Evolutionary conservation across 2,329 filamentous ascomycete species (phyloP), one percentile per base, ranked within the genome.

Genomic region (Paraphaeosphaeria minitans): DNA sequence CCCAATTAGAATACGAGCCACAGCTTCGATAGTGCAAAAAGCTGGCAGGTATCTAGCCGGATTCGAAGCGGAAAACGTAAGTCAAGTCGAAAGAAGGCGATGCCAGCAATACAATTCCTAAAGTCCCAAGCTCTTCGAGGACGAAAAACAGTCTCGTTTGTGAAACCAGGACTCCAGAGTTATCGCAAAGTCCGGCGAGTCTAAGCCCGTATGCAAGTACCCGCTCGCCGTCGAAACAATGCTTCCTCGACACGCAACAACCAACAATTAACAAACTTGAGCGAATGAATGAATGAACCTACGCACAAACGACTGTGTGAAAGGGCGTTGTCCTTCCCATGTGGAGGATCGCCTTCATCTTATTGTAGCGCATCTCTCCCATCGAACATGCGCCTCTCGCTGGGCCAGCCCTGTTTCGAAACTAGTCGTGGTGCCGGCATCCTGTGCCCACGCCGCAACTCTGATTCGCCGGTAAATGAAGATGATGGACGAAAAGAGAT

Each of bases 1-100:
- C 21, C 42, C 35, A 41, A 31, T 9, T 14, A 35, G 35, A 24
- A 33, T 13, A 21, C 54, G 46, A 33, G 37, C 22, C 33, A 46
- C 24, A 10, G 46, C 31, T 27, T 22, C 56, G 37, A 55, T 39
- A 51, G 46, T 12, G 37, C 2, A 16, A 19, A 51, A 46, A 31
- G 55, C 16, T 16, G 58, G 54, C 53, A 45, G 53, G 55, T 19
- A 53, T 56, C 55, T 59, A 63, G 56, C 55, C 58, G 56, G 31
- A 61, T 59, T 59, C 41, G 22, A 35, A 57, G 31, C 43, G 50
- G 37, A 29, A 27, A 29, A 42, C 50, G 22, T 31, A 42, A 13
- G n/a, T 29, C 31, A 41, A 41, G 2, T 31, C 31, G 45, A 16
- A 39, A 29, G 33, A 16, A 24, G n/a, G 39, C 39, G 39, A 45